phyloP scores from a whole-genome alignment of 2,329 filamentous ascomycete species.

The Gnomoniopsis smithogilvyi region DNA sequence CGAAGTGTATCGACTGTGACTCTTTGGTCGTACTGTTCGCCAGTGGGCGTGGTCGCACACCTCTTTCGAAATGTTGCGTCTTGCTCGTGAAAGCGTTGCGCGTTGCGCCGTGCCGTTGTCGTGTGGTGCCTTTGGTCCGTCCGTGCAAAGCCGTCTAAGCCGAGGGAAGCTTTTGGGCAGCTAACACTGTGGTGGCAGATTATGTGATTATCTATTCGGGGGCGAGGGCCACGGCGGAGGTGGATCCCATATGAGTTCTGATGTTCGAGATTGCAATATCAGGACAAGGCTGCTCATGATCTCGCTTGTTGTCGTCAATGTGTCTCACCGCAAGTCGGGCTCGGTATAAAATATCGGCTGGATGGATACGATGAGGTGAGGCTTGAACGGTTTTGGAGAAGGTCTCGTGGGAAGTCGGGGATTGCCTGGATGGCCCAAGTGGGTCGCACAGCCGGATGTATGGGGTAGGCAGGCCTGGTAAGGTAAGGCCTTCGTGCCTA shows the following conservation, averaged over 20 bases:
- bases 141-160: background rate
- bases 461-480: too few species aligned
- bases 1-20: background rate
- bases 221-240: background rate
- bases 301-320: background rate
- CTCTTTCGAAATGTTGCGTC: background rate
- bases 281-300: constrained; percentile 6
- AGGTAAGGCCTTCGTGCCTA: too few species aligned
- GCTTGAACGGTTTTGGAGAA: too few species aligned
- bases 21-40: background rate
- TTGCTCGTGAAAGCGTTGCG: background rate
- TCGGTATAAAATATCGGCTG: too few species aligned
- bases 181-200: background rate
- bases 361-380: too few species aligned
- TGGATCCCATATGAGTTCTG: background rate
- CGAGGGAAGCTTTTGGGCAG: too few species aligned
- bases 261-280: background rate
- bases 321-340: too few species aligned
- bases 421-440: too few species aligned
- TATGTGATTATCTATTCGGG: background rate
- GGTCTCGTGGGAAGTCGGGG: too few species aligned
- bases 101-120: background rate
- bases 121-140: background rate
- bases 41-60: background rate
- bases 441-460: too few species aligned